Base-by-base conservation (phyloP, 495 filamentous ascomycete genomes). In the Jackrogersella multiformis region DNA sequence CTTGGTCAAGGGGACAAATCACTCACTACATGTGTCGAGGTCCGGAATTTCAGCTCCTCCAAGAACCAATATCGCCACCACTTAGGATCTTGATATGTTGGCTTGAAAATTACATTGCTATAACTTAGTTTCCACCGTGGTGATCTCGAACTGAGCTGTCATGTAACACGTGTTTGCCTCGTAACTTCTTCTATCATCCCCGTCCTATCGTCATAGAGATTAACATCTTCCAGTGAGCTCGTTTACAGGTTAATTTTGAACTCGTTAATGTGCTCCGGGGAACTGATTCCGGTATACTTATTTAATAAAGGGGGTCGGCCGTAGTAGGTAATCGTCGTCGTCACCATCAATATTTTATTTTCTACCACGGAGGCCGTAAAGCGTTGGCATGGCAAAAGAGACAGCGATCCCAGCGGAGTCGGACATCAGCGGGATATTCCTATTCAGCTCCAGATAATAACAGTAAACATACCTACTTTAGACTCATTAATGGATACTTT, bases 141-240 rank as follows among this genome's bases (percentile, higher is more conserved):
- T 35, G 49, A 60, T 59, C 54, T 64, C 53, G 26, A 49, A 23
- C 4, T 4, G 18, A 69, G 55, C 49, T 55, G 55, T 39, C 66
- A 64, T 32, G 56, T 61, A 60, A 46, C 42, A 64, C 49, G 49
- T 44, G 55, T 57, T 51, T 39, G 21, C 49, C 41, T 48, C 45
- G 20, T 13, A 26, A 34, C 34, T 23, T 9, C 2, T 18, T 41
- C 26, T 36, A 21, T 32, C 15, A 1, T 44, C 45, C 20, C 12
- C 12, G 41, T 4, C 30, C 13, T 44, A n/a, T 13, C 5, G 21
- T n/a, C 28, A 41, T n/a, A 23, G 48, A 26, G 0, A 4, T 12
- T 56, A 13, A 16, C 32, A 52, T 56, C 18, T 30, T 20, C 41
- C 30, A 42, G 38, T 18, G 20, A 28, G 13, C 18, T 51, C n/a